Percentiles rank a stretch among this genome's conserved stretches.
phyloP scores from a whole-genome alignment of 2,329 filamentous ascomycete genomes.

The Pestalotiopsis sp. region DNA sequence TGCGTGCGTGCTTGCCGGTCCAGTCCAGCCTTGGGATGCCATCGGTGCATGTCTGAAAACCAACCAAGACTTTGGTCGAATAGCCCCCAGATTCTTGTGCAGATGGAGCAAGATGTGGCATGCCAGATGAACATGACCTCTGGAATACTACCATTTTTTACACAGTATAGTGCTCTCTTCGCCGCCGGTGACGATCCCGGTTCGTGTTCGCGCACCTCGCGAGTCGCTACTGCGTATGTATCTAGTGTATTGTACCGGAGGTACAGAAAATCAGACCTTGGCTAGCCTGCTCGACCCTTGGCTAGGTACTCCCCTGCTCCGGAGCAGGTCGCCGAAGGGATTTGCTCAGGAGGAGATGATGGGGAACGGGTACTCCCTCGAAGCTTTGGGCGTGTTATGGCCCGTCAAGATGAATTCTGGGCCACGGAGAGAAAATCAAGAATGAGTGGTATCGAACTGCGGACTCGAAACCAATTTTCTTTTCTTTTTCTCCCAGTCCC shows the following conservation, averaged over 20 bases:
- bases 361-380: constrained; percentile 11
- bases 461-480: neutral
- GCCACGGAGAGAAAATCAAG: neutral
- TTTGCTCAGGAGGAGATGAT: constrained; percentile 10
- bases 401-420: neutral
- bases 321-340: constrained; percentile 11
- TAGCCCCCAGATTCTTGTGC: neutral
- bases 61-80: neutral
- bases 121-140: neutral
- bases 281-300: constrained; percentile 5
- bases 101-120: neutral
- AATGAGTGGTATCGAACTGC: neutral
- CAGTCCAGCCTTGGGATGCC: neutral
- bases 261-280: neutral
- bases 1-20: neutral
- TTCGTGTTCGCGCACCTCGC: neutral
- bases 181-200: constrained; percentile 4
- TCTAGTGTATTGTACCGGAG: neutral
- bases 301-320: neutral
- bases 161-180: neutral
- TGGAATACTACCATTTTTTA: neutral
- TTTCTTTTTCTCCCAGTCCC: neutral
- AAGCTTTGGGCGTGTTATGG: neutral
- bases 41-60: neutral
- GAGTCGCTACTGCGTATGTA: neutral